Evolutionary conservation across 257 asterid species (phyloP).

Genomic region (Solanum corneliomulleri): DNA sequence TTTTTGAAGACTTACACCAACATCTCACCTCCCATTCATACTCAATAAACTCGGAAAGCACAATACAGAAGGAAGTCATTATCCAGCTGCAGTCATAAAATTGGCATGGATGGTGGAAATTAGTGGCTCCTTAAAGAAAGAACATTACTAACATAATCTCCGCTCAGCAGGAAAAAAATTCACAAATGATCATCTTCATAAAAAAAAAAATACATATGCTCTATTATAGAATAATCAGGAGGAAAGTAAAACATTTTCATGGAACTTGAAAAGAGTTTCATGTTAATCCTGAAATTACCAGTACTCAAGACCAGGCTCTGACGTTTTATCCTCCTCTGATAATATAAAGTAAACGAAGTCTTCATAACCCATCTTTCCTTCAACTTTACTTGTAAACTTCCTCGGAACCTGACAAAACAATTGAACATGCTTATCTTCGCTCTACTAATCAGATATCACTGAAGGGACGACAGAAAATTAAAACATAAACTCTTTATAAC

Average conservation of each 20-base stretch:
- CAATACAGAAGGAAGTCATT: background rate
- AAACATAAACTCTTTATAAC: background rate
- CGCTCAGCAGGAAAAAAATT: background rate
- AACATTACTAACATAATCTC: background rate
- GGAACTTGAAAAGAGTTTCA: background rate
- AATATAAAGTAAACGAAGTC: slow-evolving; percentile 94
- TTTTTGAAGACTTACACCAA: background rate
- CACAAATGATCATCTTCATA: background rate
- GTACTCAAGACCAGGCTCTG: slow-evolving; percentile 96
- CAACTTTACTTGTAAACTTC: slow-evolving; percentile 95
- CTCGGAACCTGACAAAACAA: slow-evolving; percentile 61
- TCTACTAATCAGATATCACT: background rate
- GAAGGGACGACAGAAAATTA: background rate
- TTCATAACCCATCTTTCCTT: slow-evolving; percentile 99
- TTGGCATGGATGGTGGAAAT: background rate
- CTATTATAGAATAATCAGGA: background rate
- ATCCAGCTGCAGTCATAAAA: background rate
- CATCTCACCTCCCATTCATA: background rate
- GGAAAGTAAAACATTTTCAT: background rate
- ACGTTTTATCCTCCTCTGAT: slow-evolving; percentile 97
- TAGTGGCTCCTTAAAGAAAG: background rate
- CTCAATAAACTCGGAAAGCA: background rate
- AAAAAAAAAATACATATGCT: background rate
- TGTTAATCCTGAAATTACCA: slow-evolving; percentile 42
- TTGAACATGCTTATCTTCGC: background rate